Percentiles rank a stretch among this genome's conserved stretches.
Evolutionary conservation across 169 alveolate genomes (phyloP).

Genomic region (Cryptosporidium sp.): DNA sequence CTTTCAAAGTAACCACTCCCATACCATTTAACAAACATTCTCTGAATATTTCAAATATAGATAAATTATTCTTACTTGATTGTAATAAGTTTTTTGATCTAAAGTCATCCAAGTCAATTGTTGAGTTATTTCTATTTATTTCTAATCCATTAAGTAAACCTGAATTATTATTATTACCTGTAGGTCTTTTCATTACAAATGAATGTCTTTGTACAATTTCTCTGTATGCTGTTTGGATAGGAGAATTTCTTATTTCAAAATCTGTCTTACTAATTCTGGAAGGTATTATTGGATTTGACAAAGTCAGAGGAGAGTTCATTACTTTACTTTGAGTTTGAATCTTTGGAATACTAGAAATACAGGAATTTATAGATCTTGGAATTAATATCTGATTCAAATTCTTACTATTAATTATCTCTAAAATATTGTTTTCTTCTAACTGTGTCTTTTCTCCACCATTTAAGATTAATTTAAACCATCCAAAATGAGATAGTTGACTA

Average conservation of each 20-base stretch:
- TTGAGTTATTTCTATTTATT: not conserved
- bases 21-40: slow-evolving; percentile 50
- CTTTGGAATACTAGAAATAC: not conserved
- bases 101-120: not conserved
- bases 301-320: slow-evolving; percentile 2
- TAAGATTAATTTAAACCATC: slow-evolving; percentile 68
- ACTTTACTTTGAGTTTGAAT: not conserved
- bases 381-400: not conserved
- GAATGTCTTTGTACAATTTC: not conserved
- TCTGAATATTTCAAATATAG: slow-evolving; percentile 10
- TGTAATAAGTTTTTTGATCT: not conserved
- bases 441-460: not conserved
- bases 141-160: not conserved
- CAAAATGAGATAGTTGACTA: slow-evolving; percentile 56
- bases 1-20: slow-evolving; percentile 78
- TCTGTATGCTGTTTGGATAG: not conserved
- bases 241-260: not conserved
- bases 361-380: not conserved
- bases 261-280: not conserved
- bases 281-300: slow-evolving; percentile 22
- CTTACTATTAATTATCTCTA: not conserved
- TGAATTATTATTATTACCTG: not conserved
- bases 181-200: not conserved
- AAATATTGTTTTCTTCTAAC: not conserved
- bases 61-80: not conserved